A percentile compares a stretch with the other conserved stretches of the same genome.
Evolutionary conservation across 2,329 filamentous ascomycete species (phyloP).

Genomic region (Colletotrichum sp.): DNA sequence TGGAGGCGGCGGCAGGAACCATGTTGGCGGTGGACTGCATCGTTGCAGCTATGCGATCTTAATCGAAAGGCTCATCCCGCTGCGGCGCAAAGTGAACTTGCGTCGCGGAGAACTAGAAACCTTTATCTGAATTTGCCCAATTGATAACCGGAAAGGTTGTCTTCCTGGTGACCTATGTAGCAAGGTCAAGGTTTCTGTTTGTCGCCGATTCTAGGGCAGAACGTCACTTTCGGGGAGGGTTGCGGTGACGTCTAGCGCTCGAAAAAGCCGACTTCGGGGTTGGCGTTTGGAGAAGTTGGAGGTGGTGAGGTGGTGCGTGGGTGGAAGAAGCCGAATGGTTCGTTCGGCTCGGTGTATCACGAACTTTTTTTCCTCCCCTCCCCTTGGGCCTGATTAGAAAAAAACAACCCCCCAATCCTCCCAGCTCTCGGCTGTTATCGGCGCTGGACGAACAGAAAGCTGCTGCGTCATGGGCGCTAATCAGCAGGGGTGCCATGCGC

Average conservation of each 20-base stretch:
- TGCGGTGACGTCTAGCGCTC: constrained; percentile 2
- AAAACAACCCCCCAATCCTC: neutral
- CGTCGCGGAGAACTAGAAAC: neutral
- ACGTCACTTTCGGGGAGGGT: neutral
- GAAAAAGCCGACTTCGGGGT: constrained; percentile 8
- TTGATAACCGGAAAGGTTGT: neutral
- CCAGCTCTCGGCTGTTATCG: neutral
- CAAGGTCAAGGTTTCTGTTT: neutral
- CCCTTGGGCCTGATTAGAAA: neutral
- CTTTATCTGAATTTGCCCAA: neutral
- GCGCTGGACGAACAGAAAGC: neutral
- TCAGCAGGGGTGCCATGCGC: constrained; percentile 7
- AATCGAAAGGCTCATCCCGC: constrained; percentile 6
- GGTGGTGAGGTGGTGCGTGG: neutral
- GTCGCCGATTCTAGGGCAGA: neutral
- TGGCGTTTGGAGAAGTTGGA: neutral
- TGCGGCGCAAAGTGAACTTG: neutral
- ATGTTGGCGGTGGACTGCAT: constrained; percentile 30
- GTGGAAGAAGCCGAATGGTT: constrained; percentile 7
- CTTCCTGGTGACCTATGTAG: neutral
- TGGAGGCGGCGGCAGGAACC: constrained; percentile 17
- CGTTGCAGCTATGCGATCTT: constrained; percentile 15
- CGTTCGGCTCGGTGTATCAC: constrained; percentile 13
- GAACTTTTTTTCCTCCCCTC: constrained; percentile 4
- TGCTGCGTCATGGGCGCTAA: constrained; percentile 12